Conservation (phyloP, 306 rosid species). For the Vigna unguiculata region DNA sequence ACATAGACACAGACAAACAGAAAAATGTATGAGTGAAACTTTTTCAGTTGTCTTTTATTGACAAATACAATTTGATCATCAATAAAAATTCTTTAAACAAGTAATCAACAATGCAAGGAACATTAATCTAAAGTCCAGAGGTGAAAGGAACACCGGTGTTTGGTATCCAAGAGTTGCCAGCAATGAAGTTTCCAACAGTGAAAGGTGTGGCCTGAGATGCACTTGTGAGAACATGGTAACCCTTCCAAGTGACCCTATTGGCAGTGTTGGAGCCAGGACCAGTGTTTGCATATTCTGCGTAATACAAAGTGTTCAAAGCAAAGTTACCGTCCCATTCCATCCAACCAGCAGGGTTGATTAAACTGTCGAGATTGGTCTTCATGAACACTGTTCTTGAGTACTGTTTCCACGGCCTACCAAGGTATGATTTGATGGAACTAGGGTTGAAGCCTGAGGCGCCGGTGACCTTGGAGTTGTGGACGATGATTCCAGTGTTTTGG, state of each 20-base stretch:
- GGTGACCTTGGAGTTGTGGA: slow-evolving; percentile 58
- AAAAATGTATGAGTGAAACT: background rate
- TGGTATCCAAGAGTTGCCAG: slow-evolving; percentile 69
- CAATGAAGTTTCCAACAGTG: slow-evolving; percentile 70
- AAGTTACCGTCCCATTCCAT: slow-evolving; percentile 70
- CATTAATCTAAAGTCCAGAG: slow-evolving; percentile 48
- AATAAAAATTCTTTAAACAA: slow-evolving; percentile 23
- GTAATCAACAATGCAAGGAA: background rate
- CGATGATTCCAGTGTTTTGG: slow-evolving; percentile 78
- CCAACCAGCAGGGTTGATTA: slow-evolving; percentile 77
- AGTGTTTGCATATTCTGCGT: slow-evolving; percentile 71
- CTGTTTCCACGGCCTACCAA: slow-evolving; percentile 75
- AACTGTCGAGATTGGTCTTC: slow-evolving; percentile 64
- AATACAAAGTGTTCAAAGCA: slow-evolving; percentile 66
- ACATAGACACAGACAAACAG: background rate
- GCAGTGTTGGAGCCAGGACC: slow-evolving; percentile 74
- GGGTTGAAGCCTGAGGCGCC: slow-evolving; percentile 55
- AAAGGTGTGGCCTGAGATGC: slow-evolving; percentile 71
- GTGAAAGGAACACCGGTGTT: slow-evolving; percentile 74
- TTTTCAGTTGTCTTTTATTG: background rate
- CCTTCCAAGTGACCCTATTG: slow-evolving; percentile 67
- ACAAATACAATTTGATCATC: slow-evolving; percentile 14
- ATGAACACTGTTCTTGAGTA: slow-evolving; percentile 75
- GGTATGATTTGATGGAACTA: slow-evolving; percentile 52
- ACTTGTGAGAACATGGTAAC: slow-evolving; percentile 69